phyloP scores from a whole-genome alignment of 768 basidiomycete species.

The Collybia sp. region DNA sequence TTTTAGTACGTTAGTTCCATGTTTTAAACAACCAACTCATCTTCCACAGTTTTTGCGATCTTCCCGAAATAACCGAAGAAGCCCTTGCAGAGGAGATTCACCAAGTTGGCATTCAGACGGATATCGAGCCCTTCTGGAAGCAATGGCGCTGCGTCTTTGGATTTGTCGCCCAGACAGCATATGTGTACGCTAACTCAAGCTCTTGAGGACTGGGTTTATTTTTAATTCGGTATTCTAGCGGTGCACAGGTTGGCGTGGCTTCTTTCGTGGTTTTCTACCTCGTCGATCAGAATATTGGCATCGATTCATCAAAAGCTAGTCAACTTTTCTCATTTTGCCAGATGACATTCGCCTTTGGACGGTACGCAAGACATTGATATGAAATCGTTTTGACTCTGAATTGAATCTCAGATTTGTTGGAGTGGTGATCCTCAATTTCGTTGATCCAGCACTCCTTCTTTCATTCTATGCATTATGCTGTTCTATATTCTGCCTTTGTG shows the following conservation, averaged over 20 bases:
- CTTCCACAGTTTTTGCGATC: slow-evolving; percentile 49
- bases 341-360: slow-evolving; percentile 60
- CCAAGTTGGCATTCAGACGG: slow-evolving; percentile 30
- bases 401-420: slow-evolving; percentile 45
- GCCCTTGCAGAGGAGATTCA: slow-evolving; percentile 49
- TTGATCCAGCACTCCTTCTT: slow-evolving; percentile 64
- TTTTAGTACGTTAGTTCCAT: slow-evolving; percentile 45
- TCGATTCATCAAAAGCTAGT: slow-evolving; percentile 47
- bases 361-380: slow-evolving; percentile 27
- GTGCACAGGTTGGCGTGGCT: slow-evolving; percentile 65
- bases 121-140: slow-evolving; percentile 57
- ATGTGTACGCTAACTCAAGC: slow-evolving; percentile 38
- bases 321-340: slow-evolving; percentile 70
- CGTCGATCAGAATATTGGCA: slow-evolving; percentile 54
- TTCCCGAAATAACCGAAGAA: slow-evolving; percentile 71
- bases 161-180: slow-evolving; percentile 66
- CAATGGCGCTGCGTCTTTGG: slow-evolving; percentile 72
- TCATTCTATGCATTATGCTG: slow-evolving; percentile 48
- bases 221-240: slow-evolving; percentile 21
- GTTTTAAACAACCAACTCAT: slow-evolving; percentile 1
- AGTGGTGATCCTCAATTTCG: slow-evolving; percentile 52
- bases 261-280: slow-evolving; percentile 69
- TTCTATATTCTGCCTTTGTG: slow-evolving; percentile 44
- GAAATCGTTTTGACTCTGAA: neutral
- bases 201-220: neutral